Conservation (phyloP, 1,284 basidiomycete genomes). For the Sanghuangporus sanghuang region DNA sequence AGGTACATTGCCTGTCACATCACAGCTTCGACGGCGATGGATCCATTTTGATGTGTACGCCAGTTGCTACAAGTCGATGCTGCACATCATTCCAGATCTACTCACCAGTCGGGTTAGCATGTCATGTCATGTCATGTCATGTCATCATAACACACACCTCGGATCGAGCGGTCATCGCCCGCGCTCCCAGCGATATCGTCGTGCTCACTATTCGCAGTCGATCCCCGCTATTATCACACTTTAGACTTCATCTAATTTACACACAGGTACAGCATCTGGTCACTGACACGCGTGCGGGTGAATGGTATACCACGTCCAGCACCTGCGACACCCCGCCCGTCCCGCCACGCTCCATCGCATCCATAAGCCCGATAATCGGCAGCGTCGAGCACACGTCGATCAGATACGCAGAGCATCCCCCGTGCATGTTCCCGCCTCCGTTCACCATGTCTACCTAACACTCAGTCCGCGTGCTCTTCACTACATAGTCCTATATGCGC, state of each 20-base stretch:
- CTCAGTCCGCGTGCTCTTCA: background rate
- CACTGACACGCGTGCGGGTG: conserved; percentile 45
- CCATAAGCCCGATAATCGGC: conserved; percentile 31
- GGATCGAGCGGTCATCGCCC: conserved; percentile 37
- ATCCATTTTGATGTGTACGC: conserved; percentile 51
- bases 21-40: conserved; percentile 28
- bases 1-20: background rate
- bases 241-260: too few relatives aligned
- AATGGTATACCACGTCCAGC: conserved; percentile 46
- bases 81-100: conserved; percentile 52
- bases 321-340: conserved; percentile 36
- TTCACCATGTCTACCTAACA: conserved; percentile 42
- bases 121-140: too few relatives aligned
- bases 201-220: conserved; percentile 43
- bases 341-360: conserved; percentile 23
- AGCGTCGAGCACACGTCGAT: conserved; percentile 48
- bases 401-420: conserved; percentile 41
- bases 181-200: conserved; percentile 37
- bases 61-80: conserved; percentile 47
- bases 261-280: too few relatives aligned
- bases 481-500: background rate
- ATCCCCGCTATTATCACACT: conserved; percentile 40
- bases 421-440: conserved; percentile 34
- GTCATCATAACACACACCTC: conserved; percentile 45
- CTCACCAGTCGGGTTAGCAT: too few relatives aligned